These are phyloP conservation scores for barrel medic (Medicago truncatula) DNA, from an alignment of 306 rosid genomes.

Conservation along the genomic window MtrunA17r5.0-ANR NC_053045.1:41219501-41220000, in stretches of 20 bases:
- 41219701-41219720: constrained; percentile 39
- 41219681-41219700: constrained; percentile 30
- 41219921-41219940: neutral
- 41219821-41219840: constrained; percentile 29
- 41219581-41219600: constrained; percentile 35
- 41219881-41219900: neutral
- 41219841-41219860: constrained; percentile 22
- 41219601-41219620: constrained; percentile 37
- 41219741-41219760: constrained; percentile 20
- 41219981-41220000: constrained; percentile 8
- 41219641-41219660: constrained; percentile 17
- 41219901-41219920: neutral
- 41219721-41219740: constrained; percentile 19
- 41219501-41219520: constrained; percentile 39
- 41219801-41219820: constrained; percentile 27
- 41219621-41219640: constrained; percentile 38
- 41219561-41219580: constrained; percentile 42
- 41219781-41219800: constrained; percentile 20
- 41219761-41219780: constrained; percentile 5
- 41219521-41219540: constrained; percentile 32
- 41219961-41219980: constrained; percentile 29
- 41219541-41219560: constrained; percentile 40
- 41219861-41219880: neutral
- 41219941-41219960: neutral
- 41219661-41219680: constrained; percentile 33